These are phyloP conservation scores for barley (Hordeum vulgare) DNA, from an alignment of 176 grass and related monocot genomes.

Conservation along the genomic window DNA sequence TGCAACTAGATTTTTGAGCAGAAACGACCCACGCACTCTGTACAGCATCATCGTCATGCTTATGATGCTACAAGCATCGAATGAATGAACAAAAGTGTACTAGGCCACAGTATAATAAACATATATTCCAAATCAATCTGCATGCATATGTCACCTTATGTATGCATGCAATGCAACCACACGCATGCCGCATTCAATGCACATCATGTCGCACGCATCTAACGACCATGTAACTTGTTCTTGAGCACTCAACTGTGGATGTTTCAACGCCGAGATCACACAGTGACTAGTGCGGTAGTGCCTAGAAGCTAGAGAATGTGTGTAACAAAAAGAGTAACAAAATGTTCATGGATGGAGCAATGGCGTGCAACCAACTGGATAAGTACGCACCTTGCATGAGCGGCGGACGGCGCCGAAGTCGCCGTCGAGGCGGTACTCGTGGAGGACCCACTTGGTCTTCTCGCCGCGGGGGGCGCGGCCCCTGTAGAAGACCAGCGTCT, in stretches of 20 bases:
- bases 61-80: slow-evolving; percentile 18
- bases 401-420: slow-evolving; percentile 60
- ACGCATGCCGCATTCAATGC: slow-evolving; percentile 2
- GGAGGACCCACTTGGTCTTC: slow-evolving; percentile 99
- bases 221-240: not conserved
- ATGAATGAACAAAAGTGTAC: slow-evolving; percentile 32
- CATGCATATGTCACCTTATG: slow-evolving; percentile 29
- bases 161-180: slow-evolving; percentile 9
- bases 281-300: not conserved
- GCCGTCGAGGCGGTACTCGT: slow-evolving; percentile 96
- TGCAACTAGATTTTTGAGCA: slow-evolving; percentile 23
- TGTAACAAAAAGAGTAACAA: not conserved
- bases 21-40: not conserved
- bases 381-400: slow-evolving; percentile 46
- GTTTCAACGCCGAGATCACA: not conserved
- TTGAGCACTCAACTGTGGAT: not conserved
- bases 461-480: slow-evolving; percentile 78
- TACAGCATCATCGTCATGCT: slow-evolving; percentile 10
- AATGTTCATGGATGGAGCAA: not conserved
- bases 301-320: not conserved
- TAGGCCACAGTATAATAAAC: not conserved
- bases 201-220: not conserved
- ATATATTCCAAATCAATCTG: slow-evolving; percentile 21
- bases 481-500: slow-evolving; percentile 98
- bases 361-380: not conserved